Evolutionary conservation across 169 alveolate genomes (phyloP).

Genomic region (Eimeria zaria): DNA sequence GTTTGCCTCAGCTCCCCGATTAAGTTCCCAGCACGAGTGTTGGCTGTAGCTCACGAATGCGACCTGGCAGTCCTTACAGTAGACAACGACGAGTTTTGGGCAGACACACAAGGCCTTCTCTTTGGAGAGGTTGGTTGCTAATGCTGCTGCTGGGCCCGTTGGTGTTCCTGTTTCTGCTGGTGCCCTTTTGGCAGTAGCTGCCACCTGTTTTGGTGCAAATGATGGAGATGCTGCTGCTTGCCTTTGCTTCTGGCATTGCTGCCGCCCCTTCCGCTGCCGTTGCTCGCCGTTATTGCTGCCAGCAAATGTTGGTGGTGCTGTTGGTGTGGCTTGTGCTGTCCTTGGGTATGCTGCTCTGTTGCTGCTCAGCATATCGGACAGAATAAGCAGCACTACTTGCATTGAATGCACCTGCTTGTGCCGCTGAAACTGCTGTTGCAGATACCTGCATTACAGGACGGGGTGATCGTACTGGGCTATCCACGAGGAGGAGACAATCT

Average conservation of each 20-base stretch:
- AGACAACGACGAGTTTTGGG: conserved; percentile 90
- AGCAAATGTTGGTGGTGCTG: background rate
- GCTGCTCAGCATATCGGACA: background rate
- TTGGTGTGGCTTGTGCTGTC: background rate
- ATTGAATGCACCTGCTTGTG: background rate
- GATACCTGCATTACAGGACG: conserved; percentile 91
- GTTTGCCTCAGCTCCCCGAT: conserved; percentile 80
- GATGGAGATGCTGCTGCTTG: conserved; percentile 26
- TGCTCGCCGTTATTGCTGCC: conserved; percentile 85
- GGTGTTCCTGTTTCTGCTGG: background rate
- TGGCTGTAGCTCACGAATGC: conserved; percentile 92
- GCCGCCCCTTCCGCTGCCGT: conserved; percentile 2
- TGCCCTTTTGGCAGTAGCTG: background rate
- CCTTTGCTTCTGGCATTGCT: background rate
- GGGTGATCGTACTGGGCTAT: conserved; percentile 93
- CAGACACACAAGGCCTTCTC: conserved; percentile 88
- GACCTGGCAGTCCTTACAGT: conserved; percentile 92
- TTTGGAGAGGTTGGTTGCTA: conserved; percentile 86
- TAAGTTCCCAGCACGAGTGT: conserved; percentile 88
- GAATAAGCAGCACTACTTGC: background rate
- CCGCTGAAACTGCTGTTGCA: conserved; percentile 48
- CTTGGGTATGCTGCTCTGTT: background rate
- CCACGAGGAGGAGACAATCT: conserved; percentile 95
- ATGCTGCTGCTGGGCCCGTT: background rate
- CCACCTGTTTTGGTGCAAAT: background rate